Conservation (phyloP, 352 stramenopile genomes). For the Globisporangium yorkense region DNA sequence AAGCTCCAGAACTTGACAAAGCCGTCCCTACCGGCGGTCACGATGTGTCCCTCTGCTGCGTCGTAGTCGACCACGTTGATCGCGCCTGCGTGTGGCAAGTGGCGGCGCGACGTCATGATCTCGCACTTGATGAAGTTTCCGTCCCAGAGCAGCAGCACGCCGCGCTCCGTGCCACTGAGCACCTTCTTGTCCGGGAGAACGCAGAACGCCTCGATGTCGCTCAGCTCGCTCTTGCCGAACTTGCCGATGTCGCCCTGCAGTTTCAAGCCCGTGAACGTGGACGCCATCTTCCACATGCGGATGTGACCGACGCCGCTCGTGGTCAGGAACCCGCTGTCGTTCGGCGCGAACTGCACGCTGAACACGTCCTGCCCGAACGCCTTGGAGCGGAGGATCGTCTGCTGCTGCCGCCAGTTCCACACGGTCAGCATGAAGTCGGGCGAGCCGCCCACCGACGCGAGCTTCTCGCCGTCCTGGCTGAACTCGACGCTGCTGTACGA, state of each 20-base stretch:
- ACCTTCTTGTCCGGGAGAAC: slow-evolving; percentile 94
- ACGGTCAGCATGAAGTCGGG: slow-evolving; percentile 92
- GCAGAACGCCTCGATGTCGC: slow-evolving; percentile 91
- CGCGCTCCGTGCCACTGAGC: slow-evolving; percentile 83
- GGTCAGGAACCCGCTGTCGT: slow-evolving; percentile 86
- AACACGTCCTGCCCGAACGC: slow-evolving; percentile 94
- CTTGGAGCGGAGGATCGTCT: slow-evolving; percentile 89
- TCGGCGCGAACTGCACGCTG: slow-evolving; percentile 85
- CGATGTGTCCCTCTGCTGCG: slow-evolving; percentile 30
- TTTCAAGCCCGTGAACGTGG: slow-evolving; percentile 95
- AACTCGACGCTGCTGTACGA: slow-evolving; percentile 76
- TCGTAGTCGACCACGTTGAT: slow-evolving; percentile 79
- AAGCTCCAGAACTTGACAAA: slow-evolving; percentile 90
- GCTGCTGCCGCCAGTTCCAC: slow-evolving; percentile 90
- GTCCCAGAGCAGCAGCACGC: slow-evolving; percentile 91
- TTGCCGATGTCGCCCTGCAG: slow-evolving; percentile 95
- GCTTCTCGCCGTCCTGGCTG: slow-evolving; percentile 74
- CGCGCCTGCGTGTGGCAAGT: slow-evolving; percentile 60
- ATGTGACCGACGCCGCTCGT: slow-evolving; percentile 93
- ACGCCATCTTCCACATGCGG: slow-evolving; percentile 94
- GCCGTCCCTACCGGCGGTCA: slow-evolving; percentile 80
- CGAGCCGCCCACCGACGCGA: slow-evolving; percentile 82
- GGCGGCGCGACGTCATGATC: slow-evolving; percentile 56
- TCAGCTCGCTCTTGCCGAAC: slow-evolving; percentile 93
- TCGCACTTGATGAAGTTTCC: slow-evolving; percentile 96